Base-by-base conservation (phyloP, 768 basidiomycete genomes). In the Solioccasus polychromus region DNA sequence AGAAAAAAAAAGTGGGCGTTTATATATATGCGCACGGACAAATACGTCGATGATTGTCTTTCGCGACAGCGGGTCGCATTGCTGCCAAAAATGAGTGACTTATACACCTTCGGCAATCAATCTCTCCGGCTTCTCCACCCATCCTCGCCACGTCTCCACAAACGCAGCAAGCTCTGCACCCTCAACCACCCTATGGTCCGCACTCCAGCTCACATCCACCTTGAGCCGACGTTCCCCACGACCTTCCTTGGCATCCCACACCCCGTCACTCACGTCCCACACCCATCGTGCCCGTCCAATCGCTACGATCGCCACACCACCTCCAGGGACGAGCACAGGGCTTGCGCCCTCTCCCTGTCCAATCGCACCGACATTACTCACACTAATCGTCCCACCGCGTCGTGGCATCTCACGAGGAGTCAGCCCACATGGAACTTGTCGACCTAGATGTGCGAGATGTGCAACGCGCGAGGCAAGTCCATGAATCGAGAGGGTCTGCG, bases 101-200 rank as follows among this genome's bases (percentile, higher is more conserved):
- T 53, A 75, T 11, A 74, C 55, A 0, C 69, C 70, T 36, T 74
- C 74, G 4, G 55, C 88, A 53, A 90, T 76, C 48, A 91, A 58
- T 61, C 85, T 72, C 61, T 75, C 78, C 3, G 92, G 92, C 2
- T 68, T 61, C 68, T 92, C 90, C 14, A 92, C 85, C 72, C 81
- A 89, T 14, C 67, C 71, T 49, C 90, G 78, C 91, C 91, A 94
- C 34, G 74, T 71, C 69, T 92, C 89, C 49, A 91, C 85, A 62
- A 94, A 91, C 52, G 87, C 89, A 42, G 87, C 89, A 50, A 94
- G 61, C 68, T 94, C 91, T 2, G 90, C 91, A 4, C 91, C 91
- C 61, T 94, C 91, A 9, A 92, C 81, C 7, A 94, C 81, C 14
- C 91, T 70, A 66, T 94, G 92, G 54, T 94, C 91, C 38, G 85